These are phyloP conservation scores for Leavenworthia alabamica DNA, from an alignment of 345 rosid species.

Conservation along the genomic window DNA sequence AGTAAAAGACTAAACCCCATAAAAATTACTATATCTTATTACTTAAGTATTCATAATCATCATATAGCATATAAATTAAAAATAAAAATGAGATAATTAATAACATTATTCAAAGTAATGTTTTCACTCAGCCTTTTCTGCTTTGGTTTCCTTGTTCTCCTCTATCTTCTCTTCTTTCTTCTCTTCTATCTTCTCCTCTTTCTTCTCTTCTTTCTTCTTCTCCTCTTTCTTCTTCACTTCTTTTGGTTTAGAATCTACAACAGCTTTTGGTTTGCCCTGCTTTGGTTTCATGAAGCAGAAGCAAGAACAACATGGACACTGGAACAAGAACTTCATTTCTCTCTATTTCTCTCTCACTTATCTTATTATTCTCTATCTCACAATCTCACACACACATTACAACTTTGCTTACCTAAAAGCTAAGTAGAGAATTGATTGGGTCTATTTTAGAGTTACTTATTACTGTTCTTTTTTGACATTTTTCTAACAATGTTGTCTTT, in stretches of 20 bases:
- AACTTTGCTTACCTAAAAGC: constrained; percentile 8
- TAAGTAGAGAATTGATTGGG: constrained; percentile 14
- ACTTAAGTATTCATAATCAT: constrained; percentile 13
- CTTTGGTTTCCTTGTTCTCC: constrained; percentile 23
- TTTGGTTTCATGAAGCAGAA: constrained; percentile 84
- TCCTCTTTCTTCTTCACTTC: constrained; percentile 44
- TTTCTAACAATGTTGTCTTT: constrained; percentile 23
- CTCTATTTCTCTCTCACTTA: constrained; percentile 1
- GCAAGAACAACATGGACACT: constrained; percentile 80
- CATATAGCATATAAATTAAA: not conserved
- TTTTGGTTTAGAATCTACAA: constrained; percentile 39
- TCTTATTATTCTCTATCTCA: constrained; percentile 5
- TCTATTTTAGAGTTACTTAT: not conserved
- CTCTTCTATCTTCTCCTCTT: constrained; percentile 25
- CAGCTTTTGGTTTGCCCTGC: constrained; percentile 38
- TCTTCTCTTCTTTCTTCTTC: constrained; percentile 13
- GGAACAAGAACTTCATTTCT: constrained; percentile 81
- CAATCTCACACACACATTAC: constrained; percentile 12
- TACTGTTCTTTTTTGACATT: constrained; percentile 25
- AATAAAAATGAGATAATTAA: constrained; percentile 4
- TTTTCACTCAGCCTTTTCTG: constrained; percentile 25
- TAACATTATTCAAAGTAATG: not conserved
- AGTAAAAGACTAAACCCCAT: not conserved
- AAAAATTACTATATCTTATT: not conserved
- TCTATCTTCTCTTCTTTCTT: too few species aligned